These are phyloP conservation scores for Circinella umbellata DNA, from an alignment of 371 early-diverging fungal genomes.

Conservation along the genomic window DNA sequence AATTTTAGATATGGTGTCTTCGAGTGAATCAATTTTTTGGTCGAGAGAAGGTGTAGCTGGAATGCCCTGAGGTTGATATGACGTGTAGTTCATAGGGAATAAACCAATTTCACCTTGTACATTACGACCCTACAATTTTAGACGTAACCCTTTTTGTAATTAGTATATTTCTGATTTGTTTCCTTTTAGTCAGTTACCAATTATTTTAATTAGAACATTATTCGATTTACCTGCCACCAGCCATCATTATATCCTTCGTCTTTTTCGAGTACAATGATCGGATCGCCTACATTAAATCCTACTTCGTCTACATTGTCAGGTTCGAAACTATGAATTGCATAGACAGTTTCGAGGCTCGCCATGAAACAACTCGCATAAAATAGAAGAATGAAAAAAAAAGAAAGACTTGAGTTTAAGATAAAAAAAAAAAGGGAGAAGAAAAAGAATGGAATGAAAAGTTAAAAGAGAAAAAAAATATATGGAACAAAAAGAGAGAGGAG, in stretches of 20 bases:
- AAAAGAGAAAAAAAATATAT: background rate
- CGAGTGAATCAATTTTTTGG: conserved; percentile 15
- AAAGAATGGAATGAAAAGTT: background rate
- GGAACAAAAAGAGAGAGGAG: background rate
- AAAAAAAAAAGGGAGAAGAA: background rate
- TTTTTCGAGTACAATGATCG: conserved; percentile 73
- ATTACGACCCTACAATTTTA: conserved; percentile 40
- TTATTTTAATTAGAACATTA: too few species aligned
- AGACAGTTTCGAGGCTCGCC: conserved; percentile 58
- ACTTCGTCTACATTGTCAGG: conserved; percentile 84
- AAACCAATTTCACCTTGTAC: conserved; percentile 65
- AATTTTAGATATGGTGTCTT: conserved; percentile 12
- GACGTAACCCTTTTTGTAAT: background rate
- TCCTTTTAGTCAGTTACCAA: too few species aligned
- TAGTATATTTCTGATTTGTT: too few species aligned
- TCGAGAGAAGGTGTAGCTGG: conserved; percentile 2
- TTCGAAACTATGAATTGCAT: conserved; percentile 69
- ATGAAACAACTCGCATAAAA: conserved; percentile 18
- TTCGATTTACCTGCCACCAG: conserved; percentile 79
- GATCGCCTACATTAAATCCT: conserved; percentile 71
- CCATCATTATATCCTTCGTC: conserved; percentile 85
- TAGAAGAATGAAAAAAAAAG: conserved; percentile 9
- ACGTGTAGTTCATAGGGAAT: conserved; percentile 69
- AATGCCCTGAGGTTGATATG: conserved; percentile 15
- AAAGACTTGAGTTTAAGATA: background rate